Base-by-base conservation (phyloP, 2,329 filamentous ascomycete genomes). In the Pseudopithomyces chartarum region DNA sequence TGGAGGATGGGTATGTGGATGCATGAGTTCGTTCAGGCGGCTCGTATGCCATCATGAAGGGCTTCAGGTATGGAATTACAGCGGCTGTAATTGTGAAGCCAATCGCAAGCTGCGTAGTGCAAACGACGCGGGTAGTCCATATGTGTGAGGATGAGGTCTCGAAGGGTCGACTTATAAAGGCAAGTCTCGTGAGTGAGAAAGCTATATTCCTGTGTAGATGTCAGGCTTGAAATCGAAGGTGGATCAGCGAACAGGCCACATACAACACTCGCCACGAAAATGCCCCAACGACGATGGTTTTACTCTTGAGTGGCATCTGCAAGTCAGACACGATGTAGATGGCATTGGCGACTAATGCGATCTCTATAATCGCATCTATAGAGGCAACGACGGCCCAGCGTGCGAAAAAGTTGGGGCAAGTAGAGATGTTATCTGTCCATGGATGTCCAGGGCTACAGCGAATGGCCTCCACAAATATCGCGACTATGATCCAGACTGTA, bases 11-110 rank as follows among this genome's bases (percentile, higher is more conserved):
- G 26, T 29, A 29, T 29, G 26, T 29, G 8, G 26, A 29, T 29
- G 26, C 26, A 29, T 8, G 26, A 8, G 26, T 34, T 34, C 17
- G 26, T 13, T n/a, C 17, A n/a, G 49, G 50, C 3, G 19, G 49
- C 19, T 57, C 55, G 55, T 57, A 57, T 19, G 55, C 55, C 50
- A 42, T 48, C 55, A 57, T 57, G 49, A 57, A 57, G 5, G 55
- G 55, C n/a, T 54, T 53, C 15, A 57, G 42, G 44, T 57, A 57
- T 22, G 55, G 55, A 36, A 57, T 44, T 32, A 57, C 38, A 29
- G 33, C 40, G 15, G 55, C 55, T 8, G 36, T 54, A 19, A 57
- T 57, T 6, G 17, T 57, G 36, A 48, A 53, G 36, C 55, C 55
- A 29, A 57, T 19, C 13, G 50, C 43, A 34, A 57, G 38, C 38